A percentile compares a stretch with the other conserved stretches of the same genome.
These are phyloP conservation scores for Teratosphaeriaceae sp. DNA, from an alignment of 2,329 filamentous ascomycete species.

Conservation along the genomic window DNA sequence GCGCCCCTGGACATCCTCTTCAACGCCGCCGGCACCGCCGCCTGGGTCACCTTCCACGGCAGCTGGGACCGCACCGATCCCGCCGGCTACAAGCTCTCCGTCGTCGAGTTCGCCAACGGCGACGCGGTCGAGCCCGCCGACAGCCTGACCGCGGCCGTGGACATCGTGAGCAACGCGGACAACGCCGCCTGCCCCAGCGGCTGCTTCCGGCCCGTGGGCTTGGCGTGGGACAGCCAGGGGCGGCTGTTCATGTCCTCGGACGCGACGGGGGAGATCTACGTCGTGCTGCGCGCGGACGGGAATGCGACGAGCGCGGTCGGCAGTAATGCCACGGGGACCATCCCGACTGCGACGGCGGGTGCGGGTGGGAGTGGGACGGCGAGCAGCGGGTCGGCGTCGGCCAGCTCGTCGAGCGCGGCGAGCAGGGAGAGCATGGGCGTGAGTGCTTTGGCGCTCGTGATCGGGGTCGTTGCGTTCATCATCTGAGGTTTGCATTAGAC, in stretches of 20 bases:
- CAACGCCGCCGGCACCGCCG: slow-evolving; percentile 48
- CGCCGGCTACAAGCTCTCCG: slow-evolving; percentile 45
- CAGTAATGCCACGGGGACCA: slow-evolving; percentile 16
- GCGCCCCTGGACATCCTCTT: slow-evolving; percentile 69
- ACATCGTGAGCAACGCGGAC: slow-evolving; percentile 52
- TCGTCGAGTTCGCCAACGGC: slow-evolving; percentile 42
- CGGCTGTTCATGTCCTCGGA: slow-evolving; percentile 59
- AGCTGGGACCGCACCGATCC: slow-evolving; percentile 52
- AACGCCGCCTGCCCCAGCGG: slow-evolving; percentile 44
- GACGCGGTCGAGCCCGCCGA: slow-evolving; percentile 37
- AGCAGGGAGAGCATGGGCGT: slow-evolving; percentile 5
- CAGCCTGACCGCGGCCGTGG: slow-evolving; percentile 42
- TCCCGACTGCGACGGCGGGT: slow-evolving; percentile 6
- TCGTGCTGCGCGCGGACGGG: slow-evolving; percentile 30
- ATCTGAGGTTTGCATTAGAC: slow-evolving; percentile 5
- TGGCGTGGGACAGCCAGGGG: slow-evolving; percentile 45
- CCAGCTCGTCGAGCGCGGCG: slow-evolving; percentile 2
- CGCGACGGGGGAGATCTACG: slow-evolving; percentile 59
- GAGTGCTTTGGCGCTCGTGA: slow-evolving; percentile 11
- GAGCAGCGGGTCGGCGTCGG: slow-evolving; percentile 1
- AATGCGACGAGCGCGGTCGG: slow-evolving; percentile 12
- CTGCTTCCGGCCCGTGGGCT: slow-evolving; percentile 59
- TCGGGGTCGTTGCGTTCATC: slow-evolving; percentile 10
- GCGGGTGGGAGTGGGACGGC: not conserved
- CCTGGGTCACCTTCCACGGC: slow-evolving; percentile 57